Conservation (phyloP, 768 basidiomycete species). For the Leccinellum luteum region DNA sequence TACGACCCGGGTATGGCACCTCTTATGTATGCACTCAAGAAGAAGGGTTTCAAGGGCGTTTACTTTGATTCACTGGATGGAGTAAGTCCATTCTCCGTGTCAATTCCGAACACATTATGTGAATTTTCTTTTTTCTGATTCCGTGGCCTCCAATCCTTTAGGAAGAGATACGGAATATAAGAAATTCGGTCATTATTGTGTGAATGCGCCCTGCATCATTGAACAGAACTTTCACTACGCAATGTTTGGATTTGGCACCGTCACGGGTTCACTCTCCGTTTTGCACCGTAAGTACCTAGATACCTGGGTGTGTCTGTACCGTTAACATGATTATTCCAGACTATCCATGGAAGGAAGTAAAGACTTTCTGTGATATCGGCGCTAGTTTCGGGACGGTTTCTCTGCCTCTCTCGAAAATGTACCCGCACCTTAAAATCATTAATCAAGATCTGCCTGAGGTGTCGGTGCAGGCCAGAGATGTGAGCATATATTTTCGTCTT, state of each 20-base stretch:
- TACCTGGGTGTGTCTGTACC: background rate
- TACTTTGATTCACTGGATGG: constrained; percentile 24
- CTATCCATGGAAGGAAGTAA: constrained; percentile 24
- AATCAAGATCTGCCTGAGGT: constrained; percentile 31
- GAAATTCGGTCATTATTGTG: background rate
- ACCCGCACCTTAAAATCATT: constrained; percentile 25
- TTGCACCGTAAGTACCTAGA: constrained; percentile 17
- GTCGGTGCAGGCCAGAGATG: constrained; percentile 17
- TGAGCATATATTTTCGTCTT: background rate
- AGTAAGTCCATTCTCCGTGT: too few relatives aligned
- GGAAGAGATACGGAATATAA: constrained; percentile 17
- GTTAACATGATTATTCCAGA: constrained; percentile 7
- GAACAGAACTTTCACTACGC: constrained; percentile 21
- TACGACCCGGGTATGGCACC: constrained; percentile 21
- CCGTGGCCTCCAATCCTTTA: background rate
- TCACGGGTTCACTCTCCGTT: constrained; percentile 24
- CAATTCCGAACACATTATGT: background rate
- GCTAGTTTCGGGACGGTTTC: constrained; percentile 30
- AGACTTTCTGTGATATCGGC: constrained; percentile 29
- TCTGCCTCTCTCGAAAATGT: constrained; percentile 22
- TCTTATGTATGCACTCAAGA: constrained; percentile 19
- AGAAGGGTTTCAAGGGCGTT: constrained; percentile 12
- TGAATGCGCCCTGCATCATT: background rate
- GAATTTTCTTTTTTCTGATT: background rate
- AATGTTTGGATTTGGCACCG: constrained; percentile 19